These are phyloP conservation scores for Gentiana dahurica DNA, from an alignment of 257 asterid species.

Conservation along the genomic window DNA sequence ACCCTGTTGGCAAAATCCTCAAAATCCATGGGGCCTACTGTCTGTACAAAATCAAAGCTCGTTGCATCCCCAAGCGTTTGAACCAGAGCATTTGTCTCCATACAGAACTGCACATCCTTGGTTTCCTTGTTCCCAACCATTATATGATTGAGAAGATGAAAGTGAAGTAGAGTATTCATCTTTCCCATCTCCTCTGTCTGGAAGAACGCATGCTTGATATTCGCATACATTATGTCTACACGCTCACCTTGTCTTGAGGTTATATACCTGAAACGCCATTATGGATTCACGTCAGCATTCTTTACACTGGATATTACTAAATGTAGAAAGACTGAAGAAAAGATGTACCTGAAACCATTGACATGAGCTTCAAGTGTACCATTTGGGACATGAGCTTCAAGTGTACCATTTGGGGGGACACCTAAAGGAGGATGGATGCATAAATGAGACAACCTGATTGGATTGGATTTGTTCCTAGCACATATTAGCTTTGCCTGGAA, in stretches of 20 bases:
- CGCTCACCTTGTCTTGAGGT: constrained; percentile 54
- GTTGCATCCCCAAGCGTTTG: constrained; percentile 56
- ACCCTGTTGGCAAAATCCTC: constrained; percentile 59
- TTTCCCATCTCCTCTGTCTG: constrained; percentile 84
- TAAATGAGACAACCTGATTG: constrained; percentile 46
- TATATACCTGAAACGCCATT: constrained; percentile 34
- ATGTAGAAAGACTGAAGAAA: neutral
- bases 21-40: constrained; percentile 51
- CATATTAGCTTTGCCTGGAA: constrained; percentile 52
- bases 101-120: constrained; percentile 65
- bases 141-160: constrained; percentile 66
- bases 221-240: constrained; percentile 50
- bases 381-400: constrained; percentile 25
- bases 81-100: constrained; percentile 69
- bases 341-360: constrained; percentile 46
- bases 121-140: constrained; percentile 73
- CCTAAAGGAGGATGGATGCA: constrained; percentile 77
- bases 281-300: constrained; percentile 1
- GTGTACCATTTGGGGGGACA: constrained; percentile 22
- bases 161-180: constrained; percentile 66
- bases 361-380: constrained; percentile 64
- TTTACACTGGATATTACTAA: too few relatives aligned
- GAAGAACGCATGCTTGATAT: constrained; percentile 62
- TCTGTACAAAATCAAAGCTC: constrained; percentile 48
- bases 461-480: constrained; percentile 52